Base-by-base conservation (phyloP, 1,284 basidiomycete species). In the Papiliotrema nemorosa region DNA sequence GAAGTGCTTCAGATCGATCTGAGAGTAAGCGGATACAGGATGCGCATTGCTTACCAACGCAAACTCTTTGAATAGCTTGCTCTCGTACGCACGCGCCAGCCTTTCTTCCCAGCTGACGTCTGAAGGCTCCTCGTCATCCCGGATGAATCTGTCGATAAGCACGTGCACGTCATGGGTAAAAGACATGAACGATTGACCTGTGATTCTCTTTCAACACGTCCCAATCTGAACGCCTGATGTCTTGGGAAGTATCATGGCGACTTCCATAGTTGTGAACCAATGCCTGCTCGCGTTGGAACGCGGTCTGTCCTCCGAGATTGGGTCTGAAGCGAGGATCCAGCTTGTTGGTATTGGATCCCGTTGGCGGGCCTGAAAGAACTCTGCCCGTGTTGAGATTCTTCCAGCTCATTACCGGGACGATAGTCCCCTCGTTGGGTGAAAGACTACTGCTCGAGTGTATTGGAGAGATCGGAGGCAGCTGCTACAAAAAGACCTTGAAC, bases 1-100 rank as follows among this genome's bases (percentile, higher is more conserved):
- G 79, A 87, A 94, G 69, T 94, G 91, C 74, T 94, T 94, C 56
- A 96, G 76, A 74, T 96, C 89, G 67, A 91, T 90, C 70, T 72
- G 49, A 6, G 29, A 41, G 37, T 57, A 47, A 58, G 52, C 43
- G 22, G 44, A 36, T 9, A 33, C 26, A 3, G 13, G 22, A 16
- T 26, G 18, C 9, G 26, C n/a, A 3, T 20, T 2, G 57, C 68
- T 44, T 46, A 73, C 72, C 40, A 96, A 78, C 0, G 90, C 90
- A 66, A 86, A 94, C 73, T 97, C 91, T 54, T 88, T 85, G 69
- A 90, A 94, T 5, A 96, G 80, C 60, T 78, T 86, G 14, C 80
- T 77, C 64, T 94, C 93, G 76, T 93, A 96, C 62, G 90, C 91
- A 55, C 81, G 78, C 0, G 91, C 90, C 9, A 94, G 78, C 56